Conservation (phyloP, 345 rosid genomes). For the Eucalyptus fibrosa region DNA sequence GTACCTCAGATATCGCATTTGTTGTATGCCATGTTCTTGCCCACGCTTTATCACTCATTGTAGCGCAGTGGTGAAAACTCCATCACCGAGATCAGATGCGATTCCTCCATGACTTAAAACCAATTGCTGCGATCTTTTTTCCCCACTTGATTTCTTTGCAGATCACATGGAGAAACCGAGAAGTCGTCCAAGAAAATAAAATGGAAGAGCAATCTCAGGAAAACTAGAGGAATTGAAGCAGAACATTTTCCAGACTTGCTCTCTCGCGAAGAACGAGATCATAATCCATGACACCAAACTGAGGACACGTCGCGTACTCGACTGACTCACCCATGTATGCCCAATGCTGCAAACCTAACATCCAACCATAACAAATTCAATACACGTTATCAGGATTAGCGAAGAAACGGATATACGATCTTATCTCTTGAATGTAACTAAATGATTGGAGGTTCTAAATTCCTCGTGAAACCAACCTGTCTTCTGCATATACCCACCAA, state of each 20-base stretch:
- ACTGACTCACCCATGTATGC: background rate
- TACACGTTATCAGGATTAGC: background rate
- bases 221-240: background rate
- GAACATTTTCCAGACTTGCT: background rate
- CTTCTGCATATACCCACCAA: background rate
- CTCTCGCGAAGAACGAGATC: background rate
- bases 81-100: background rate
- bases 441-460: background rate
- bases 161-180: background rate
- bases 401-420: background rate
- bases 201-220: background rate
- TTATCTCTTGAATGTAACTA: background rate
- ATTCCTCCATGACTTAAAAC: background rate
- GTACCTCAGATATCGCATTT: background rate
- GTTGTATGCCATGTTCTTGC: background rate
- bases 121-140: background rate
- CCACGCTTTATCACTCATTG: background rate
- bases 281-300: fast-evolving
- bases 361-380: background rate
- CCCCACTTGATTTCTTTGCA: background rate
- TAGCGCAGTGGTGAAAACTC: background rate
- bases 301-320: background rate
- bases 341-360: background rate
- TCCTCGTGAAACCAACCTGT: background rate
- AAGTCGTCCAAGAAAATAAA: background rate